Evolutionary conservation across 164 flowering plant genomes (phyloP), one percentile per base, ranked within the genome.

Genomic region (Houttuynia cordata): DNA sequence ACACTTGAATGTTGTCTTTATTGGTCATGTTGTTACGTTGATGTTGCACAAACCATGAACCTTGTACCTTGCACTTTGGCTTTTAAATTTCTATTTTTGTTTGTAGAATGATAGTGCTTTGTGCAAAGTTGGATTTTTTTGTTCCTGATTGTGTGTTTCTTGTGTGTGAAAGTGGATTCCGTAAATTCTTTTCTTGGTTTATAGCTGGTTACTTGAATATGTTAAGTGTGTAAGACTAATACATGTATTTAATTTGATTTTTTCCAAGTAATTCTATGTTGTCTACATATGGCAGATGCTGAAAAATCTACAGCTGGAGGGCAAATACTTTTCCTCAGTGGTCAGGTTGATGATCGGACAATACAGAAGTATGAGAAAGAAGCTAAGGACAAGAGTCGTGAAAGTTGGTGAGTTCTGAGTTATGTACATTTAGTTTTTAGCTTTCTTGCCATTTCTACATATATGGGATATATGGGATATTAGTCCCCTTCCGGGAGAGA

Each of bases 331-430:
- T 86, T 85, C 61, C 89, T 91, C n/a, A 94, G 97, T 74, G 97
- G 97, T 24, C 96, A 86, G 76, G 99, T 94, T 63, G 99, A 94
- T 84, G 99, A 94, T 50, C 86, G 99, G 53, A 87, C 96, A 14
- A 94, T 94, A 39, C 99, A 91, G 53, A 94, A 94, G 59, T 94
- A 91, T 70, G 99, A 94, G 76, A 94, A 84, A 75, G 99, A 94
- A 76, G 99, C 99, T 10, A 94, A 88, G 74, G 97, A 94, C 49
- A 94, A 94, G 74, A 85, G 87, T 68, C 78, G 99, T 72, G 99
- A 94, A 76, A 94, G 99, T 71, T 94, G 99, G 99, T 93, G 66
- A 80, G 87, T 49, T 30, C 37, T 30, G 37, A 30, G 6, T 30
- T 30, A 30, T 30, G 37, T 6, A 30, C 37, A 30, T 30, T 2